Conservation (phyloP, 495 filamentous ascomycete genomes). For the Aspergillus conjunctus region DNA sequence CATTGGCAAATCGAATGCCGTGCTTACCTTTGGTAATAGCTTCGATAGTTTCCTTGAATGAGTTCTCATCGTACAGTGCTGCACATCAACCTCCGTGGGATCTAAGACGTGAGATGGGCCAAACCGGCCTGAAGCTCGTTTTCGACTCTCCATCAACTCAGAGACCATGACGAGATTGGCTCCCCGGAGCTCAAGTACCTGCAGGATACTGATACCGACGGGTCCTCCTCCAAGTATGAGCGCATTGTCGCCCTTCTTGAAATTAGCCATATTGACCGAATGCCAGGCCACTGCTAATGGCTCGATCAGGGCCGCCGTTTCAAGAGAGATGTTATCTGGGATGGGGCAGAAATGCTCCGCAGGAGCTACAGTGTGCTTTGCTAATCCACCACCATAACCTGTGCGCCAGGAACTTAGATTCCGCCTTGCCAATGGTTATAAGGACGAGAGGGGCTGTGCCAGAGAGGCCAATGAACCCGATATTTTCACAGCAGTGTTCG, state of each 20-base stretch:
- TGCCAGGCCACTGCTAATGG: conserved; percentile 68
- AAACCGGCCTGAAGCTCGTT: conserved; percentile 50
- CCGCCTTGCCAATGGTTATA: background rate
- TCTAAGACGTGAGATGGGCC: conserved; percentile 60
- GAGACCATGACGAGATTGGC: conserved; percentile 57
- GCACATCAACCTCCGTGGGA: conserved; percentile 56
- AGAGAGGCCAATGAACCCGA: conserved; percentile 62
- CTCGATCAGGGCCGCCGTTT: conserved; percentile 55
- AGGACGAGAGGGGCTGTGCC: conserved; percentile 28
- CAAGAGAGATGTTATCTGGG: conserved; percentile 23
- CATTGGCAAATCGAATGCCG: too few relatives aligned
- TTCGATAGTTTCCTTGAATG: conserved; percentile 57
- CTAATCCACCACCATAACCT: conserved; percentile 36
- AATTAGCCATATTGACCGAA: conserved; percentile 56
- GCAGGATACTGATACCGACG: conserved; percentile 64
- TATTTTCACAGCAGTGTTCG: conserved; percentile 60
- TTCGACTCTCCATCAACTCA: conserved; percentile 53
- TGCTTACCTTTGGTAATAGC: conserved; percentile 50
- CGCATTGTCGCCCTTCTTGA: conserved; percentile 51
- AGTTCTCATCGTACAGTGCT: conserved; percentile 55
- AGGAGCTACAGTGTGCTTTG: conserved; percentile 32
- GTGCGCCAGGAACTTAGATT: background rate
- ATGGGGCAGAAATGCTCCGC: conserved; percentile 33
- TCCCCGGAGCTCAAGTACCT: conserved; percentile 53
- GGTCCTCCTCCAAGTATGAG: conserved; percentile 64